phyloP scores from a whole-genome alignment of 768 basidiomycete genomes.

The Termitomyces sp. region DNA sequence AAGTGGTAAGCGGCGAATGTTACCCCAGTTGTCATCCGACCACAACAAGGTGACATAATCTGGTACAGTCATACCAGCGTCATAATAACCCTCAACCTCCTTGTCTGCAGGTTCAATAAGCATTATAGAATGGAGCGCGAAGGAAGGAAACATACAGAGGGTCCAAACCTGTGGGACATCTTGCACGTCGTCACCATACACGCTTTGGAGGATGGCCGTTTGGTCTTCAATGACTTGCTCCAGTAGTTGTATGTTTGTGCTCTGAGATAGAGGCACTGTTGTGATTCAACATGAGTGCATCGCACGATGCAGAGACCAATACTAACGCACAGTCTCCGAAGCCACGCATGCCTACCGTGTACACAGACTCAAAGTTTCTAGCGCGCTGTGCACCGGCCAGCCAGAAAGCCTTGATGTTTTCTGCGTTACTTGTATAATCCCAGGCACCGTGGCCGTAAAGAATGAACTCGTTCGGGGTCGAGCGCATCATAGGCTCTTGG shows the following conservation, averaged over 20 bases:
- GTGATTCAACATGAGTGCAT: not conserved
- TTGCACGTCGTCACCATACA: conserved; percentile 40
- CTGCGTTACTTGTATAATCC: conserved; percentile 54
- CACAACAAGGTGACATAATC: conserved; percentile 64
- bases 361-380: conserved; percentile 54
- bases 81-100: conserved; percentile 65
- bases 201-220: conserved; percentile 48
- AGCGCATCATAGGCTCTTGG: conserved; percentile 73
- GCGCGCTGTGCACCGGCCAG: conserved; percentile 52
- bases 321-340: conserved; percentile 40
- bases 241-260: conserved; percentile 43
- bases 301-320: not conserved
- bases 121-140: not conserved
- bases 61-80: conserved; percentile 52
- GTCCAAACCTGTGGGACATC: conserved; percentile 63
- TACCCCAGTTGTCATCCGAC: conserved; percentile 77
- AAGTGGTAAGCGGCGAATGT: conserved; percentile 56
- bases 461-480: conserved; percentile 61
- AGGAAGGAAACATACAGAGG: conserved; percentile 34
- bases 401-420: conserved; percentile 58
- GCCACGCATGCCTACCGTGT: conserved; percentile 68
- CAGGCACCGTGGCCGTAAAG: conserved; percentile 51
- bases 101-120: conserved; percentile 25
- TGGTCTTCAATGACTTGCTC: conserved; percentile 56
- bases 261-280: conserved; percentile 46